These are phyloP conservation scores for Penicillium ochrochloron DNA, from an alignment of 495 filamentous ascomycete species.

Conservation along the genomic window DNA sequence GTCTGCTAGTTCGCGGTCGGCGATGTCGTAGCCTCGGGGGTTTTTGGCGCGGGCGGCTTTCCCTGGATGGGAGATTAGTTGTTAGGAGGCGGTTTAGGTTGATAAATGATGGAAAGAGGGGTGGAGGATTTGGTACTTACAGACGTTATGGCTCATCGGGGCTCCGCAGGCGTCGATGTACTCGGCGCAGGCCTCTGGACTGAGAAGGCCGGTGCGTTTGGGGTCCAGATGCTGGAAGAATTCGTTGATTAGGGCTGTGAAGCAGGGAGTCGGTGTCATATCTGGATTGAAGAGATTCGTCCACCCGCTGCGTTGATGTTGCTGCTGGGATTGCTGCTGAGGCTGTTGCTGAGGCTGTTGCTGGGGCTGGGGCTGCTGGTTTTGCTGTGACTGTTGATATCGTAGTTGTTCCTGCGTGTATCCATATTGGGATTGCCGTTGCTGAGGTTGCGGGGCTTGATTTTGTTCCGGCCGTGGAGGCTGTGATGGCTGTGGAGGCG, in stretches of 20 bases:
- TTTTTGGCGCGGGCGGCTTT: background rate
- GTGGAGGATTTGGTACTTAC: background rate
- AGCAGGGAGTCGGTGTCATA: background rate
- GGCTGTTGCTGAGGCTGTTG: background rate
- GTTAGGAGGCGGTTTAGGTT: background rate
- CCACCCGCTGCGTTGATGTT: background rate
- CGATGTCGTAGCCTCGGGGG: background rate
- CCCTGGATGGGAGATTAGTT: background rate
- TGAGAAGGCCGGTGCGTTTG: background rate
- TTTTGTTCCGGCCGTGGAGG: background rate
- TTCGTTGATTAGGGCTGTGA: background rate
- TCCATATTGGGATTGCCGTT: background rate
- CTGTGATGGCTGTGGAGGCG: background rate
- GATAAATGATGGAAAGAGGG: background rate
- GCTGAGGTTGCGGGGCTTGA: background rate
- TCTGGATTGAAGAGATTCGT: background rate
- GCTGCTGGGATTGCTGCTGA: background rate
- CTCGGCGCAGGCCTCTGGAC: background rate
- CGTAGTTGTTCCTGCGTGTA: too few relatives aligned
- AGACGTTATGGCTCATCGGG: background rate
- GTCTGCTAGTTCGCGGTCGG: conserved; percentile 4
- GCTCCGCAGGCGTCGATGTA: conserved; percentile 2
- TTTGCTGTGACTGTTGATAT: too few relatives aligned
- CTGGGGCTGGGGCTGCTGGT: background rate
- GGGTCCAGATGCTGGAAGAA: conserved; percentile 3